Evolutionary conservation across 208 protist genomes (phyloP), one percentile per base, ranked within the genome.

Genomic region (Acanthamoeba triangularis): DNA sequence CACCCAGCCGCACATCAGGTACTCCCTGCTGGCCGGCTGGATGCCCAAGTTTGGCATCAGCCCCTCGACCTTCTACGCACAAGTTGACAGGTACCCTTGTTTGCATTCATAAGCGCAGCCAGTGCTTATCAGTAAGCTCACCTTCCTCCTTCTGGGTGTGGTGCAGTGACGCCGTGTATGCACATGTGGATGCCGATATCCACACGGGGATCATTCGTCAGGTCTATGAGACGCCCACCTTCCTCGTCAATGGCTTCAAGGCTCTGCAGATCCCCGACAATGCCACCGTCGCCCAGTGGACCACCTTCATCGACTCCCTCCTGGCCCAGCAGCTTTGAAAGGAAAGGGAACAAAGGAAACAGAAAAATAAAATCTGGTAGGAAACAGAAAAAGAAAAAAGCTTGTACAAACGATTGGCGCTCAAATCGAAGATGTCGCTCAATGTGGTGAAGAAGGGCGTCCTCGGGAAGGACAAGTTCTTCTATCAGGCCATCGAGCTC

Each of bases 201-300:
- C 85, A 92, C 85, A 37, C 35, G 54, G 85, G 8, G 7, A 65
- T 92, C 85, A 72, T 92, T 33, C 85, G 69, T 52, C 85, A 92
- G 28, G 41, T 92, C 49, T 92, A 92, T 35, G 85, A 30, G 23
- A 92, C 85, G 25, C 85, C 85, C 54, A 92, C 85, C 54, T 92
- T 92, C 63, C 28, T 92, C 8, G 44, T 92, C 85, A 92, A 92
- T 41, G 85, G 85, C 28, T 92, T 92, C 85, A 92, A 92, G 76
- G 76, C 76, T 25, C 25, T 41, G 41, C 37, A 85, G 44, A 28
- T 85, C 44, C 28, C 37, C 18, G 44, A 56, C 28, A 56, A n/a
- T 41, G 25, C 76, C 76, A 85, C 76, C 18, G 52, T 59, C 44
- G 76, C 35, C 44, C 44, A 85, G 30, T 85, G 76, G 76, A 35